Conservation (phyloP, 139 green algal genomes). For the Chlamydomonas sphaeroides region DNA sequence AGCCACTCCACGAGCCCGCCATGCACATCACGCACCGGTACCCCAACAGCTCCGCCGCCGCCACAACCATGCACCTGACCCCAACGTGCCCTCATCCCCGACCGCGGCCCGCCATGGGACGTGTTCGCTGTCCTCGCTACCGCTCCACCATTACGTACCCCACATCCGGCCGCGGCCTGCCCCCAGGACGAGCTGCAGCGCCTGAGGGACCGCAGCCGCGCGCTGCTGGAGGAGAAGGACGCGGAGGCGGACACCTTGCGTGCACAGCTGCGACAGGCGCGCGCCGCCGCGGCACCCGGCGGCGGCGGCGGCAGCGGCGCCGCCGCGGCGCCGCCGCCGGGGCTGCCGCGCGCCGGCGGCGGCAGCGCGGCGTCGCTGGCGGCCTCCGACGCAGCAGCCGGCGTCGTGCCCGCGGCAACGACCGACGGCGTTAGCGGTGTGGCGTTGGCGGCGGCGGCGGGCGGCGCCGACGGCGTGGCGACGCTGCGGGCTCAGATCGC, state of each 20-base stretch:
- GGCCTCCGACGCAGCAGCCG: neutral
- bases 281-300: neutral
- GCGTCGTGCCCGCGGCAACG: neutral
- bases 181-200: conserved; percentile 36
- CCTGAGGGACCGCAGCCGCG: conserved; percentile 45
- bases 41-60: no score
- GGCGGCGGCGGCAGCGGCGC: neutral
- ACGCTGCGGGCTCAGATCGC: neutral
- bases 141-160: no score
- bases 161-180: no score
- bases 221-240: conserved; percentile 59
- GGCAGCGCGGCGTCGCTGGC: neutral
- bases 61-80: no score
- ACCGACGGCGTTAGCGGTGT: neutral
- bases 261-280: conserved; percentile 36
- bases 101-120: neutral
- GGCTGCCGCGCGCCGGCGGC: no score
- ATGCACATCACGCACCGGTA: no score
- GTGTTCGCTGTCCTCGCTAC: no score
- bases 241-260: conserved; percentile 45
- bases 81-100: neutral
- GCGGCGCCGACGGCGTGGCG: neutral
- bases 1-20: no score
- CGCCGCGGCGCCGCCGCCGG: neutral
- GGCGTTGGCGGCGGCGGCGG: neutral